Conservation (phyloP, 2,329 filamentous ascomycete species). For the Monosporascus sp. region DNA sequence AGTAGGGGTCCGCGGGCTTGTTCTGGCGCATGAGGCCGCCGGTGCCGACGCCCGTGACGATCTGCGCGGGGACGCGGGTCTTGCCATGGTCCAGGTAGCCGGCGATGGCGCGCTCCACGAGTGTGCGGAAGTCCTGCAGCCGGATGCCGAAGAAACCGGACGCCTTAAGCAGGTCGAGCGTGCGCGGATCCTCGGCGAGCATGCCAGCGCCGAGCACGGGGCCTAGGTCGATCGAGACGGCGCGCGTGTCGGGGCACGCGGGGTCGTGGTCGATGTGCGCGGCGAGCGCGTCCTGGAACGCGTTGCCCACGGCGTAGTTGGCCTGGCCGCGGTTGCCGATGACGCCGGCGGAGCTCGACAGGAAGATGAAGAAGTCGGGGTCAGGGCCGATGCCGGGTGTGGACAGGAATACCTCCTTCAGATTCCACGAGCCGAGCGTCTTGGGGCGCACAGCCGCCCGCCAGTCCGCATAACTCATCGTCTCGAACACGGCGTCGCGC, state of each 20-base stretch:
- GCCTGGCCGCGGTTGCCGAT: slow-evolving; percentile 54
- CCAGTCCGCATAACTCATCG: slow-evolving; percentile 32
- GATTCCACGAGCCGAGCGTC: slow-evolving; percentile 42
- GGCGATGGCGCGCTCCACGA: slow-evolving; percentile 42
- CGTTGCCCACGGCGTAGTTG: slow-evolving; percentile 53
- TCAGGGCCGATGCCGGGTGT: not conserved
- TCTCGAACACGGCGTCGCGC: slow-evolving; percentile 15
- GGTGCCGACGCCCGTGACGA: slow-evolving; percentile 49
- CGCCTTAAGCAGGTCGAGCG: slow-evolving; percentile 42
- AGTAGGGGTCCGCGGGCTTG: slow-evolving; percentile 47
- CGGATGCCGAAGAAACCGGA: slow-evolving; percentile 51
- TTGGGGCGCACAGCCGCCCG: slow-evolving; percentile 40
- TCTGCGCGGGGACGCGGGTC: slow-evolving; percentile 35
- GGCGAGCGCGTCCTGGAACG: slow-evolving; percentile 44
- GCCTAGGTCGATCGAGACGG: slow-evolving; percentile 45
- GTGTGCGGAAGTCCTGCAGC: slow-evolving; percentile 41
- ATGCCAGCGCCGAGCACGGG: slow-evolving; percentile 49
- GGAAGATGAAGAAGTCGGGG: slow-evolving; percentile 42
- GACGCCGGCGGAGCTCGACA: slow-evolving; percentile 50
- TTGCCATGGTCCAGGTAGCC: slow-evolving; percentile 22
- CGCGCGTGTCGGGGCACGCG: slow-evolving; percentile 25
- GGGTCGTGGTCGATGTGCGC: slow-evolving; percentile 21
- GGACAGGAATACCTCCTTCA: slow-evolving; percentile 32
- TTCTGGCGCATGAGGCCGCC: slow-evolving; percentile 49
- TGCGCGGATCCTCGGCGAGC: slow-evolving; percentile 43